Evolutionary conservation across 164 flowering plant species (phyloP).

Genomic region (Dillenia suffruticosa): DNA sequence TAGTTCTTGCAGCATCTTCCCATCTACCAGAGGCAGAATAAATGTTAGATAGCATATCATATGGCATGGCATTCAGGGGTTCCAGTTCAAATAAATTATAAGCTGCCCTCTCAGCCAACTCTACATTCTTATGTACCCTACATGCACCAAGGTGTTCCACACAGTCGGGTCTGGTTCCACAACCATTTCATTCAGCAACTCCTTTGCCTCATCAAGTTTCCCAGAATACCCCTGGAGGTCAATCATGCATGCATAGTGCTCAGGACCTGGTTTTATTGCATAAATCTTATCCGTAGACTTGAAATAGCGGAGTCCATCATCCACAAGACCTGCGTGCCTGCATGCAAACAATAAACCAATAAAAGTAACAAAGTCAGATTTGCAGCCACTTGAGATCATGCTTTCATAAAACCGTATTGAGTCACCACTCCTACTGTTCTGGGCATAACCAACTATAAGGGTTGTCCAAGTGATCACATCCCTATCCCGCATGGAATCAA

Average conservation of each 20-base stretch:
- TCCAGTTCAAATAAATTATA: slow-evolving; percentile 57
- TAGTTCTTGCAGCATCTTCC: slow-evolving; percentile 59
- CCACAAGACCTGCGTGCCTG: slow-evolving; percentile 79
- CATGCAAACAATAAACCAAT: slow-evolving; percentile 81
- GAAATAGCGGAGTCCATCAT: slow-evolving; percentile 47
- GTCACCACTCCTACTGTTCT: slow-evolving; percentile 60
- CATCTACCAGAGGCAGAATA: slow-evolving; percentile 63
- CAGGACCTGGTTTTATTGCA: slow-evolving; percentile 65
- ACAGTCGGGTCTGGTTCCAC: slow-evolving; percentile 70
- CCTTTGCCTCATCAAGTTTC: slow-evolving; percentile 54
- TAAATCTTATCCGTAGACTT: slow-evolving; percentile 52
- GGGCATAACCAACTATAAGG: slow-evolving; percentile 69
- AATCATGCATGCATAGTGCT: slow-evolving; percentile 86
- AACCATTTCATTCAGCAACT: slow-evolving; percentile 49
- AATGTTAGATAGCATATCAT: slow-evolving; percentile 66
- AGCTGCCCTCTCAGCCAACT: slow-evolving; percentile 71
- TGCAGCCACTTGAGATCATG: slow-evolving; percentile 52
- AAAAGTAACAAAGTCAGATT: slow-evolving; percentile 75
- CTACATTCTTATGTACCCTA: slow-evolving; percentile 52
- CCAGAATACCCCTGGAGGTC: slow-evolving; percentile 82
- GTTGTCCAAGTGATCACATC: slow-evolving; percentile 88
- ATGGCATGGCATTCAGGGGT: slow-evolving; percentile 67
- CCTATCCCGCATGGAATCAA: slow-evolving; percentile 41
- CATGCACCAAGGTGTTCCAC: slow-evolving; percentile 78
- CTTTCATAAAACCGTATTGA: slow-evolving; percentile 50